Evolutionary conservation across 306 rosid species (phyloP).

Genomic region (Gastrolobium bilobum): DNA sequence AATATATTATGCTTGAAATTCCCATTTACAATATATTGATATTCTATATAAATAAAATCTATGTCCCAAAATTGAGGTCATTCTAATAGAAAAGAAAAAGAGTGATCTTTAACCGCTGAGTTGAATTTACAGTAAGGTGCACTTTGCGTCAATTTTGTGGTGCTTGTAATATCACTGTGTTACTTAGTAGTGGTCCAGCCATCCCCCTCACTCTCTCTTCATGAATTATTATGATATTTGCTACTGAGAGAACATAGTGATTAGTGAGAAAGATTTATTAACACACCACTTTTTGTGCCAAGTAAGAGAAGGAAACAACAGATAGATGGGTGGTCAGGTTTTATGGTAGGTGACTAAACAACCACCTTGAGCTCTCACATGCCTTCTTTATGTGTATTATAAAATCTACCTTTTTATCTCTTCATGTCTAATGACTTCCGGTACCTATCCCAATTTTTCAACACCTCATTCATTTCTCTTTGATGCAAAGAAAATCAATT

Average conservation of each 20-base stretch:
- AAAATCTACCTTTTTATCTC: slow-evolving; percentile 56
- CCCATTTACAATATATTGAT: background rate
- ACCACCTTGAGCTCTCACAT: slow-evolving; percentile 81
- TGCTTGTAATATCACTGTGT: slow-evolving; percentile 35
- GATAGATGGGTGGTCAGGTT: slow-evolving; percentile 81
- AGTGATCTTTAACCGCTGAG: background rate
- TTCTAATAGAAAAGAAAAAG: slow-evolving; percentile 4
- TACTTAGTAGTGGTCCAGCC: slow-evolving; percentile 56
- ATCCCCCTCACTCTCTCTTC: slow-evolving; percentile 38
- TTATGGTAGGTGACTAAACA: slow-evolving; percentile 97
- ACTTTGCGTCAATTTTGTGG: slow-evolving; percentile 45
- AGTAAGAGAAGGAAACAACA: slow-evolving; percentile 55
- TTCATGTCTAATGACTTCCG: slow-evolving; percentile 53
- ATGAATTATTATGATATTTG: slow-evolving; percentile 52
- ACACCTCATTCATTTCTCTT: slow-evolving; percentile 75
- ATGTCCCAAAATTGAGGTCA: slow-evolving; percentile 9
- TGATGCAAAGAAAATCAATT: slow-evolving; percentile 63
- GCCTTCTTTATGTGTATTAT: slow-evolving; percentile 64
- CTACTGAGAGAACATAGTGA: slow-evolving; percentile 46
- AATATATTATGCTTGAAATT: background rate
- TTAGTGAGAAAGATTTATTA: slow-evolving; percentile 59
- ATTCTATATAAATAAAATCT: background rate
- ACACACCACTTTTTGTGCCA: slow-evolving; percentile 60
- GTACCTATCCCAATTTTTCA: slow-evolving; percentile 59
- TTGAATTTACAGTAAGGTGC: slow-evolving; percentile 37